A percentile compares a stretch with the other conserved stretches of the same genome.
These are phyloP conservation scores for Clathrospora elynae DNA, from an alignment of 2,329 filamentous ascomycete species.

Conservation along the genomic window DNA sequence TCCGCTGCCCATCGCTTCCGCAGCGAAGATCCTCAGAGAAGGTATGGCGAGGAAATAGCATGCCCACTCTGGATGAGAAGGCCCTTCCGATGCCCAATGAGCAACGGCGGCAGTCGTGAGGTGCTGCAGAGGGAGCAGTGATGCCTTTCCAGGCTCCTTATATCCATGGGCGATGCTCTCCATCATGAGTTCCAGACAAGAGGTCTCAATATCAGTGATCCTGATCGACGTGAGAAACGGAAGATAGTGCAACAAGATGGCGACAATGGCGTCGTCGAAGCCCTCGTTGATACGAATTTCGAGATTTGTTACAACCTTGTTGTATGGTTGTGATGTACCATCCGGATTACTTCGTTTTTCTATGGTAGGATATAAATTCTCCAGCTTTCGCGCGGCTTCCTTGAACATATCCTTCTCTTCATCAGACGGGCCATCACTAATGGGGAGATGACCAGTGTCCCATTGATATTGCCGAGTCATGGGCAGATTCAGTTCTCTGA, in stretches of 20 bases:
- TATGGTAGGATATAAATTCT: constrained; percentile 6
- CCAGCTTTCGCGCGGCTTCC: constrained; percentile 3
- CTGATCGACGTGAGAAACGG: constrained; percentile 16
- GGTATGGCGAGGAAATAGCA: constrained; percentile 18
- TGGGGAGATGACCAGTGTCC: neutral
- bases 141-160: constrained; percentile 5
- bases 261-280: constrained; percentile 10
- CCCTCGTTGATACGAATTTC: constrained; percentile 9
- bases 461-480: constrained; percentile 2
- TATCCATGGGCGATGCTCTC: constrained; percentile 12
- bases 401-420: constrained; percentile 11
- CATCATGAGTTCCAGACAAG: constrained; percentile 6
- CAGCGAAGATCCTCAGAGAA: constrained; percentile 17
- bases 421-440: constrained; percentile 1
- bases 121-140: constrained; percentile 17
- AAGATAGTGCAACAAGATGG: constrained; percentile 20
- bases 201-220: constrained; percentile 8
- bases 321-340: neutral
- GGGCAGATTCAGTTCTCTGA: constrained; percentile 23
- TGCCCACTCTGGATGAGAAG: constrained; percentile 12
- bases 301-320: neutral
- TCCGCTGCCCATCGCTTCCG: constrained; percentile 17
- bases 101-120: constrained; percentile 18
- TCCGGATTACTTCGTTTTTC: neutral
- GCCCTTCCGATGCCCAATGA: constrained; percentile 12